Percentiles rank a stretch among this genome's conserved stretches.
These are phyloP conservation scores for Fusarium fracticaudum DNA, from an alignment of 2,329 filamentous ascomycete species.

Conservation along the genomic window DNA sequence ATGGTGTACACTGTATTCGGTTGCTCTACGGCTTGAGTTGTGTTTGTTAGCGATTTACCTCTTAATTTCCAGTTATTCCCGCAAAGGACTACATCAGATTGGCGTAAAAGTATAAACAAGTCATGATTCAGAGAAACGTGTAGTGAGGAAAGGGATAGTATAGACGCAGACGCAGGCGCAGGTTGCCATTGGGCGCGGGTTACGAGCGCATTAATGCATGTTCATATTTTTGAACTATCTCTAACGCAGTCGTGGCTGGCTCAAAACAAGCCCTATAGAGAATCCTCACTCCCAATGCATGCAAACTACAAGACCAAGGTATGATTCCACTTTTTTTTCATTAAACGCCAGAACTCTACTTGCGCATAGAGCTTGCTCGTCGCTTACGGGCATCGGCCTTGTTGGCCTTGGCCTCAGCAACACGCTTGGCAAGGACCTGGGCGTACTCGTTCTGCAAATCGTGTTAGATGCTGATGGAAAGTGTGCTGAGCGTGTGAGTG, in stretches of 20 bases:
- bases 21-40: background rate
- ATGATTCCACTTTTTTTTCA: conserved; percentile 49
- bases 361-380: conserved; percentile 93
- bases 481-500: too few relatives aligned
- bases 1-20: background rate
- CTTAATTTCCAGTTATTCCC: background rate
- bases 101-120: background rate
- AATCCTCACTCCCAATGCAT: conserved; percentile 55
- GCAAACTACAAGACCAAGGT: conserved; percentile 53
- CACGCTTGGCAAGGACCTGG: conserved; percentile 95
- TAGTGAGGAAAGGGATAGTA: background rate
- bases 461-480: background rate
- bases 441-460: conserved; percentile 90
- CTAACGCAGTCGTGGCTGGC: conserved; percentile 52
- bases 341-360: conserved; percentile 66
- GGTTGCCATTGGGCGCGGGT: conserved; percentile 24
- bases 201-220: conserved; percentile 46
- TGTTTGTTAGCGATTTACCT: background rate
- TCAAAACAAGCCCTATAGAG: conserved; percentile 45
- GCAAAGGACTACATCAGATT: background rate
- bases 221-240: conserved; percentile 50
- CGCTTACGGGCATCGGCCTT: conserved; percentile 97
- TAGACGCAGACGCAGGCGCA: conserved; percentile 5
- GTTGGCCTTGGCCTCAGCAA: conserved; percentile 93
- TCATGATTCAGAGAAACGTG: background rate